These are phyloP conservation scores for Pelargonium hybrid DNA, from an alignment of 441 rosid genomes.

Conservation along the genomic window DNA sequence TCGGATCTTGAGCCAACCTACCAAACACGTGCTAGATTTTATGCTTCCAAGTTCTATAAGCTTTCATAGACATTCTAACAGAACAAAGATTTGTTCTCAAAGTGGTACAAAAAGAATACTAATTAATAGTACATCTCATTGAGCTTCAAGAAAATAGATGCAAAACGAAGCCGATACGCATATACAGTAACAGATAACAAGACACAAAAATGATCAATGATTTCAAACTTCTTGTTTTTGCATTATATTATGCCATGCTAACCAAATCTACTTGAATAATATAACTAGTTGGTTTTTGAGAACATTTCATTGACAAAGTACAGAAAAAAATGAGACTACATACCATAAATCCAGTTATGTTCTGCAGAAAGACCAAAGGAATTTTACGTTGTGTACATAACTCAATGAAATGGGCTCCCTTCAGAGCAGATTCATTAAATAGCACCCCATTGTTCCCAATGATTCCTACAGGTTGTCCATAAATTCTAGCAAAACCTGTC, in stretches of 20 bases:
- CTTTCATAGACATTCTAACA: background rate
- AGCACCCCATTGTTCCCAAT: constrained; percentile 89
- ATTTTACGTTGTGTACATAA: constrained; percentile 79
- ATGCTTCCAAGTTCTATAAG: constrained; percentile 4
- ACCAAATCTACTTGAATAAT: no score
- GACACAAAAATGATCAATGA: no score
- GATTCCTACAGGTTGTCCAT: constrained; percentile 81
- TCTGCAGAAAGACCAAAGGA: constrained; percentile 86
- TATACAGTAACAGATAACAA: no score
- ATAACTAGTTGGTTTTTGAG: background rate
- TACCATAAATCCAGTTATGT: constrained; percentile 97
- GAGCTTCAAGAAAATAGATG: no score
- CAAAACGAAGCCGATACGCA: no score
- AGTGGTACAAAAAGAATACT: background rate
- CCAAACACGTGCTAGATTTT: constrained; percentile 3
- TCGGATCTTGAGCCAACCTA: constrained; percentile 97
- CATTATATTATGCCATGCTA: no score
- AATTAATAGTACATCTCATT: no score
- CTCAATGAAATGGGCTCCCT: constrained; percentile 92
- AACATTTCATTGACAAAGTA: constrained; percentile 7
- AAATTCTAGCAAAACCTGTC: constrained; percentile 77
- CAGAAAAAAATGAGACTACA: constrained; percentile 10
- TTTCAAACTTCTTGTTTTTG: no score
- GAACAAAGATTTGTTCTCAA: background rate
- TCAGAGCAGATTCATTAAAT: constrained; percentile 86